Evolutionary conservation across 169 alveolate genomes (phyloP).

Genomic region (Plasmodium malariae): DNA sequence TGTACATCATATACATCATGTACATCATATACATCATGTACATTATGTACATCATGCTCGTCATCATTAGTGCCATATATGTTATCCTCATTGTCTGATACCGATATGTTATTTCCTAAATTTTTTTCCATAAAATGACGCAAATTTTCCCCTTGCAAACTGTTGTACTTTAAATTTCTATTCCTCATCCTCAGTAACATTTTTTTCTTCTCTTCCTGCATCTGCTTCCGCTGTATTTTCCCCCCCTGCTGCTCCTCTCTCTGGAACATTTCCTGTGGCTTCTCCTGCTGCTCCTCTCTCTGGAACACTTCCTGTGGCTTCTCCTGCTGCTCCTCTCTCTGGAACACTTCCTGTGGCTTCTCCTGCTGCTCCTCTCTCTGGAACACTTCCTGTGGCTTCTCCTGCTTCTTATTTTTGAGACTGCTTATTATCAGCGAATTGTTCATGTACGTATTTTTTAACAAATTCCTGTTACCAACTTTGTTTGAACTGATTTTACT

Average conservation of each 20-base stretch:
- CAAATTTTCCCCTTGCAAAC: constrained; percentile 17
- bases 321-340: neutral
- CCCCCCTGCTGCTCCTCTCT: neutral
- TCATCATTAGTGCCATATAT: neutral
- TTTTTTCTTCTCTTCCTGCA: constrained; percentile 29
- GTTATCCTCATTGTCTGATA: neutral
- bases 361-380: neutral
- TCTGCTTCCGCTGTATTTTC: neutral
- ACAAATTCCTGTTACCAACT: constrained; percentile 21
- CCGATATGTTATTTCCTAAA: neutral
- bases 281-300: neutral
- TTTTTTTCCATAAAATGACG: constrained; percentile 6
- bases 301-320: neutral
- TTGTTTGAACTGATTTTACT: constrained; percentile 7
- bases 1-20: too few species aligned
- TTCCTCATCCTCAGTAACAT: constrained; percentile 40
- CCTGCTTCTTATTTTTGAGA: constrained; percentile 24
- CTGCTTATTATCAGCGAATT: constrained; percentile 43
- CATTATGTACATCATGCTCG: neutral
- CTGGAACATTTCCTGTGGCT: neutral
- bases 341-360: neutral
- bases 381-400: neutral
- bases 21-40: too few species aligned
- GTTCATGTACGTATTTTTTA: constrained; percentile 27
- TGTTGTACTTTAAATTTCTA: constrained; percentile 36